These are phyloP conservation scores for Nissolia schottii DNA, from an alignment of 306 rosid species.

Conservation along the genomic window DNA sequence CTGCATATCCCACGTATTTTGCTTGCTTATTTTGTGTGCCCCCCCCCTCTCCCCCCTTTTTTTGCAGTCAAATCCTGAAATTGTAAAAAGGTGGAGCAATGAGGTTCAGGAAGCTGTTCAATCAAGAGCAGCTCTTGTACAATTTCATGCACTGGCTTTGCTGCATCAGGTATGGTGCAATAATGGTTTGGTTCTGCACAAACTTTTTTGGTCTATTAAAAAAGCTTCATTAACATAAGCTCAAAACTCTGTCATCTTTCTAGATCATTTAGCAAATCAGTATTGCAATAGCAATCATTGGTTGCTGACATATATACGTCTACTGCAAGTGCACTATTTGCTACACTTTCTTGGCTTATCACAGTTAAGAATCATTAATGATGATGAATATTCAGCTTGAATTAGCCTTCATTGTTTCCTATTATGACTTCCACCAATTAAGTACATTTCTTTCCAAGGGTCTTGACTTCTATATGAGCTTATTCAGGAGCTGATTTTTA, in stretches of 20 bases:
- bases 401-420: background rate
- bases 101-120: constrained; percentile 99
- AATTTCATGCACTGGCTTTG: constrained; percentile 91
- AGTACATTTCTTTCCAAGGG: constrained; percentile 1
- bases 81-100: constrained; percentile 98
- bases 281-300: background rate
- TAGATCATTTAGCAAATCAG: constrained; percentile 14
- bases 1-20: background rate
- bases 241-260: background rate
- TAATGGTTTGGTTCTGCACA: constrained; percentile 17
- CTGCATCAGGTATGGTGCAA: constrained; percentile 77
- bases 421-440: background rate
- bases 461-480: constrained; percentile 9
- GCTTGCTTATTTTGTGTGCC: background rate
- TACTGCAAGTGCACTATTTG: constrained; percentile 11
- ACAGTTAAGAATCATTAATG: background rate
- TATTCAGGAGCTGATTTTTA: constrained; percentile 5
- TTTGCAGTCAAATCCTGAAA: constrained; percentile 88
- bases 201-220: background rate
- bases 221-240: background rate
- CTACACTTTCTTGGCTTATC: constrained; percentile 19
- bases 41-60: no score
- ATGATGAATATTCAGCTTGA: constrained; percentile 5
- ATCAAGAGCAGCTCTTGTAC: constrained; percentile 97
- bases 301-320: background rate